Percentiles rank a stretch among this genome's conserved stretches.
phyloP scores from a whole-genome alignment of 306 rosid species.

The Dryas octopetala region DNA sequence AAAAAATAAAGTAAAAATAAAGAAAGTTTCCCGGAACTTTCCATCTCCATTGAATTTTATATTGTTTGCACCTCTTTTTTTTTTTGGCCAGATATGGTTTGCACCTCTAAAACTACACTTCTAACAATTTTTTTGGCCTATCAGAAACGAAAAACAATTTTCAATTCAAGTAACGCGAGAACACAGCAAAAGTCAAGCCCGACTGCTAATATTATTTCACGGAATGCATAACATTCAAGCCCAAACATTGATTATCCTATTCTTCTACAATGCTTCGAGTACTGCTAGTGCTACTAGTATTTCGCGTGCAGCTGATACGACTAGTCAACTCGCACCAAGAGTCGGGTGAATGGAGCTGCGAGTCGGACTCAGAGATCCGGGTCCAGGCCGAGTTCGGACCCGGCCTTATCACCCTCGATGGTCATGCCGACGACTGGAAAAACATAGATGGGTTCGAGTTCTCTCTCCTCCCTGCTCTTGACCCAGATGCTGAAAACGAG shows the following conservation, averaged over 20 bases:
- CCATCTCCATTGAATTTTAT: too few species aligned
- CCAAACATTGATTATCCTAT: background rate
- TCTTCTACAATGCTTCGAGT: constrained; percentile 43
- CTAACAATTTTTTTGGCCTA: too few species aligned
- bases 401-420: constrained; percentile 78
- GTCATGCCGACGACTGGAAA: constrained; percentile 90
- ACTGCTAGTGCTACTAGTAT: constrained; percentile 28
- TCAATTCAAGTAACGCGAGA: too few species aligned
- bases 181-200: constrained; percentile 2
- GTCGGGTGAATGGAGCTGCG: constrained; percentile 81
- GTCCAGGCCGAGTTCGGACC: constrained; percentile 60
- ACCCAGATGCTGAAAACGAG: constrained; percentile 70
- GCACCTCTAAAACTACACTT: too few species aligned
- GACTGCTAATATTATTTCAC: background rate
- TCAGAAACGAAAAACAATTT: too few species aligned
- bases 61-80: too few species aligned
- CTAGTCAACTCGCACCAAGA: constrained; percentile 70
- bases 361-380: constrained; percentile 62
- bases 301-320: constrained; percentile 30
- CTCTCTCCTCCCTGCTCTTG: constrained; percentile 83
- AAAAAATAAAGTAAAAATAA: too few species aligned
- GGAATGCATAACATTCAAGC: background rate
- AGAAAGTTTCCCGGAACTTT: too few species aligned
- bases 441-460: constrained; percentile 74
- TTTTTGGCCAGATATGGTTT: too few species aligned